Evolutionary conservation across 2,329 filamentous ascomycete species (phyloP).

Genomic region (Aspergillus ruber): DNA sequence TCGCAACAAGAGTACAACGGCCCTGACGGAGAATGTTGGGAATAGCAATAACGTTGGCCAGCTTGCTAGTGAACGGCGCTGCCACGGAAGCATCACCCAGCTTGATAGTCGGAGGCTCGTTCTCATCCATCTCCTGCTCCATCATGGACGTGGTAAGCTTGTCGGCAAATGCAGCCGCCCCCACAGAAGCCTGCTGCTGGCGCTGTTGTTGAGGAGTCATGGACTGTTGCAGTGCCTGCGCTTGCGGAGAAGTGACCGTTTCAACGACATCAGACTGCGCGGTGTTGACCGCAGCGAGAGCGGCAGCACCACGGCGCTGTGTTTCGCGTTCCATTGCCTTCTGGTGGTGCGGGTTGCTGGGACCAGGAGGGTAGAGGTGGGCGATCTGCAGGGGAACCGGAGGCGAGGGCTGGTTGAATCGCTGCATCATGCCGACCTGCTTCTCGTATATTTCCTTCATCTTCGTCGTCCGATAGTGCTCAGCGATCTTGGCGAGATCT

Average conservation of each 20-base stretch:
- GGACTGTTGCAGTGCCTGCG: slow-evolving; percentile 52
- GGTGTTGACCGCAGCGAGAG: slow-evolving; percentile 44
- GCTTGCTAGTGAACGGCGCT: slow-evolving; percentile 94
- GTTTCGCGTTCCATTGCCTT: slow-evolving; percentile 87
- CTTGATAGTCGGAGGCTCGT: slow-evolving; percentile 91
- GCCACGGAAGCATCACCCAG: slow-evolving; percentile 95
- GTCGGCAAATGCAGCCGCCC: slow-evolving; percentile 74
- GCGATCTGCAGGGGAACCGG: slow-evolving; percentile 89
- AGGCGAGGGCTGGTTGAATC: slow-evolving; percentile 90
- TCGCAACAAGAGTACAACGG: slow-evolving; percentile 92
- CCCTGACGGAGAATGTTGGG: slow-evolving; percentile 98
- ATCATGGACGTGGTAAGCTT: slow-evolving; percentile 82
- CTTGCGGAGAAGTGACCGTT: slow-evolving; percentile 61
- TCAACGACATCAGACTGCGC: slow-evolving; percentile 50
- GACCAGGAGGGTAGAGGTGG: slow-evolving; percentile 87
- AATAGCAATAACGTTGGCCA: slow-evolving; percentile 92
- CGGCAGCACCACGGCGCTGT: slow-evolving; percentile 64
- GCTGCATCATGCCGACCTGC: slow-evolving; percentile 81
- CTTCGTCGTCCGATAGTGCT: slow-evolving; percentile 88
- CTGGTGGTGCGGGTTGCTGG: slow-evolving; percentile 85
- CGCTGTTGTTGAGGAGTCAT: slow-evolving; percentile 46
- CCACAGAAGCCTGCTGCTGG: slow-evolving; percentile 56
- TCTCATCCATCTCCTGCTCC: slow-evolving; percentile 79
- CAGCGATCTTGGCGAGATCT: slow-evolving; percentile 83
- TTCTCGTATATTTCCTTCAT: slow-evolving; percentile 99